These are phyloP conservation scores for Sphagnurus paluster DNA, from an alignment of 1,284 basidiomycete genomes.

Conservation along the genomic window DNA sequence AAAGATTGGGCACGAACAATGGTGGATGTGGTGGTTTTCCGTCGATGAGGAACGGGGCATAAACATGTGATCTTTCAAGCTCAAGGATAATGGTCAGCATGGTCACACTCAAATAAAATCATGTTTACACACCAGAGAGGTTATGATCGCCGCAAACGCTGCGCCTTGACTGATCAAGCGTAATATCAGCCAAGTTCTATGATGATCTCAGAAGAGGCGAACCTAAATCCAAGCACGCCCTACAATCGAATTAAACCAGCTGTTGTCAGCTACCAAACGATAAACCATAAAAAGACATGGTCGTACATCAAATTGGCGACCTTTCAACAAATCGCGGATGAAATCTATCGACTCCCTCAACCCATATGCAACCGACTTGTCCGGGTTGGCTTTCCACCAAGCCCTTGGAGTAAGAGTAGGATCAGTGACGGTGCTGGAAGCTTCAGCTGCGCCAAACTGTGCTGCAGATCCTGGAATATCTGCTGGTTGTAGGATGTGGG, in stretches of 20 bases:
- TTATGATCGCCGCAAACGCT: conserved; percentile 72
- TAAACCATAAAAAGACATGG: conserved; percentile 2
- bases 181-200: neutral
- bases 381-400: conserved; percentile 73
- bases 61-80: conserved; percentile 41
- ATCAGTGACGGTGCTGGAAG: conserved; percentile 47
- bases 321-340: conserved; percentile 49
- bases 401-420: conserved; percentile 71
- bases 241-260: conserved; percentile 33
- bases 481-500: conserved; percentile 69
- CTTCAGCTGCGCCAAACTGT: conserved; percentile 55
- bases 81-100: conserved; percentile 12
- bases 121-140: conserved; percentile 61
- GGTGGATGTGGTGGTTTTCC: conserved; percentile 66
- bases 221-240: conserved; percentile 87
- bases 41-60: conserved; percentile 68
- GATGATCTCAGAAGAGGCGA: conserved; percentile 4
- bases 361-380: conserved; percentile 52
- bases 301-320: conserved; percentile 57
- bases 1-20: conserved; percentile 47
- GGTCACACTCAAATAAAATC: neutral
- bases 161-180: conserved; percentile 70
- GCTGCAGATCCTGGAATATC: conserved; percentile 55
- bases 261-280: conserved; percentile 5
- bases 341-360: conserved; percentile 56